These are phyloP conservation scores for Malus orientalis DNA, from an alignment of 306 rosid species.

Conservation along the genomic window DNA sequence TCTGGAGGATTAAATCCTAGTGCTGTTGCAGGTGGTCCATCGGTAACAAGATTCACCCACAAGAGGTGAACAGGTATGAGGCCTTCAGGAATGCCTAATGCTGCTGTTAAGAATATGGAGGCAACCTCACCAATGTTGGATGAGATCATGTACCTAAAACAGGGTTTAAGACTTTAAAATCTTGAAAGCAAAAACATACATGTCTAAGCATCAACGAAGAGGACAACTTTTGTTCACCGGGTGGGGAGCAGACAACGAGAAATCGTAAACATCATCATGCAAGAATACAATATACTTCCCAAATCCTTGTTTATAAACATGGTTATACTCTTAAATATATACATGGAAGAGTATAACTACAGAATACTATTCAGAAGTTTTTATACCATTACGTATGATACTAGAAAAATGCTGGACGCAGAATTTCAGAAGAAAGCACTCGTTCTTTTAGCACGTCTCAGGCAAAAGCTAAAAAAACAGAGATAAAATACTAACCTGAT, in stretches of 20 bases:
- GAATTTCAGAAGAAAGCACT: background rate
- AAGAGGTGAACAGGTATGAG: slow-evolving; percentile 73
- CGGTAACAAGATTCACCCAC: slow-evolving; percentile 87
- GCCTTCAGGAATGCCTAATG: slow-evolving; percentile 83
- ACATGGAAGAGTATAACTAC: no score
- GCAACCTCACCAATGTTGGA: slow-evolving; percentile 87
- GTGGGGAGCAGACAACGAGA: background rate
- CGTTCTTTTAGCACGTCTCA: background rate
- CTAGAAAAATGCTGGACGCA: background rate
- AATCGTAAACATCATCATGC: background rate
- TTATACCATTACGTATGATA: background rate
- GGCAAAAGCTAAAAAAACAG: background rate
- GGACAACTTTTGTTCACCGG: background rate
- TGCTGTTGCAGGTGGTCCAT: slow-evolving; percentile 89
- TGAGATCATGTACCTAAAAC: slow-evolving; percentile 77
- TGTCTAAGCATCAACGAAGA: background rate
- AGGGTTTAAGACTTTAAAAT: background rate
- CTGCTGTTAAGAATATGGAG: slow-evolving; percentile 72
- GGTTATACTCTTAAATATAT: no score
- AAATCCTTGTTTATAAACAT: background rate
- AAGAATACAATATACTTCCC: background rate
- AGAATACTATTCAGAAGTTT: background rate
- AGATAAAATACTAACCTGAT: slow-evolving; percentile 43
- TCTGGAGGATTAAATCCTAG: slow-evolving; percentile 84
- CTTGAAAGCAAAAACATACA: background rate